Conservation (phyloP, 768 basidiomycete genomes). For the Baorangia bicolor region DNA sequence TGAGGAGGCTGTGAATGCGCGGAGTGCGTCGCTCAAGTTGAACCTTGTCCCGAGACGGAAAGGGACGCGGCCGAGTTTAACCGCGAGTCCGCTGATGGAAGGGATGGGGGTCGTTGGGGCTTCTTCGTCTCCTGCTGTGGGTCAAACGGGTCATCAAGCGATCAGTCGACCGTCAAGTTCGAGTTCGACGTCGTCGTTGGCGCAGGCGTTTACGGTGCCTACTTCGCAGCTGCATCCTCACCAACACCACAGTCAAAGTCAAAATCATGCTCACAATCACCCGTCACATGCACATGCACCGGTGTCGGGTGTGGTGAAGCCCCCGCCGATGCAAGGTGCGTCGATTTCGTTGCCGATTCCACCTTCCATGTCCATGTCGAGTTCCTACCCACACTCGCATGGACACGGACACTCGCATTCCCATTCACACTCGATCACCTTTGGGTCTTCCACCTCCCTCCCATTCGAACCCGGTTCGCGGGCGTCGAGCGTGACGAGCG, state of each 20-base stretch:
- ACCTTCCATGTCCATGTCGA: conserved; percentile 17
- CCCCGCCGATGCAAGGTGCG: conserved; percentile 24
- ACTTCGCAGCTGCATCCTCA: conserved; percentile 3
- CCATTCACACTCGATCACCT: too few species aligned
- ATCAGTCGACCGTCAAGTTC: conserved; percentile 38
- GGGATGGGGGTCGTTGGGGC: not conserved
- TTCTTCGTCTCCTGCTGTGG: not conserved
- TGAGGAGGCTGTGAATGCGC: too few species aligned
- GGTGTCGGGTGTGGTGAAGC: conserved; percentile 15
- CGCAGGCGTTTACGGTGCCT: too few species aligned
- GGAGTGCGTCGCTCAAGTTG: conserved; percentile 55
- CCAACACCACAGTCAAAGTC: too few species aligned
- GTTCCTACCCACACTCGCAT: too few species aligned
- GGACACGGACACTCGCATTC: too few species aligned
- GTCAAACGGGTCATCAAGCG: conserved; percentile 18
- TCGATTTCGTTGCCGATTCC: conserved; percentile 38
- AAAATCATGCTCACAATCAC: not conserved
- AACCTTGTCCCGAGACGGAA: conserved; percentile 48
- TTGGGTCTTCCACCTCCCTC: too few species aligned
- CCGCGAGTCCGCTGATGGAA: conserved; percentile 19
- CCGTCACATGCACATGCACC: not conserved
- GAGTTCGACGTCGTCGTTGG: conserved; percentile 36
- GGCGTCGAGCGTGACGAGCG: too few species aligned
- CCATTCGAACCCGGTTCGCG: too few species aligned
- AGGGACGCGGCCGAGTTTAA: conserved; percentile 20